Conservation (phyloP, 768 basidiomycete species). For the Trametopsis cervina region DNA sequence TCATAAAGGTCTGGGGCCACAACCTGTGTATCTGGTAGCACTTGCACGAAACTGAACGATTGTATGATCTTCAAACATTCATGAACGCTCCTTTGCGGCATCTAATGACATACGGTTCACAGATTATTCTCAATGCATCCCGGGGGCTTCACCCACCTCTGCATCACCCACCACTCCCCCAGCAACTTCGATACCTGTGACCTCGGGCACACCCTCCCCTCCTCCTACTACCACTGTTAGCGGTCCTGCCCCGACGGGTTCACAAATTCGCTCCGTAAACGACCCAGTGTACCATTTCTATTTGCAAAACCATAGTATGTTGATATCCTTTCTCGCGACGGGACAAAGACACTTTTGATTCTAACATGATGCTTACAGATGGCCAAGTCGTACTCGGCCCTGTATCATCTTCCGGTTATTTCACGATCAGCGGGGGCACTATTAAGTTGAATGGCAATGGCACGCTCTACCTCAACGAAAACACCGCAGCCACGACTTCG, state of each 20-base stretch:
- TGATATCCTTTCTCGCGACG: background rate
- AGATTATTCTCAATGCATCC: conserved; percentile 53
- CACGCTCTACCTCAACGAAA: conserved; percentile 42
- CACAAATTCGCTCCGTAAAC: conserved; percentile 46
- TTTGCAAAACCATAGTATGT: conserved; percentile 40
- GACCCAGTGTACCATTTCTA: conserved; percentile 53
- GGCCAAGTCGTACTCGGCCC: conserved; percentile 46
- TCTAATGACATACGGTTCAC: conserved; percentile 2
- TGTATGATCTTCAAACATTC: conserved; percentile 12
- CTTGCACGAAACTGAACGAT: conserved; percentile 18
- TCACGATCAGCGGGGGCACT: conserved; percentile 37
- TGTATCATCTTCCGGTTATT: conserved; percentile 41
- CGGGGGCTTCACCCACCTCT: conserved; percentile 24
- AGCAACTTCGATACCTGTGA: conserved; percentile 24
- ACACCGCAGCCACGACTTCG: conserved; percentile 34
- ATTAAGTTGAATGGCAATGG: conserved; percentile 40
- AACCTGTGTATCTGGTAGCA: conserved; percentile 16
- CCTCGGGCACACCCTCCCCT: conserved; percentile 25
- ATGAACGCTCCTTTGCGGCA: background rate
- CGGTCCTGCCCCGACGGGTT: conserved; percentile 26
- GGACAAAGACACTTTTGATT: background rate
- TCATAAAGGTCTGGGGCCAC: conserved; percentile 19
- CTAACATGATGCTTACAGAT: conserved; percentile 22
- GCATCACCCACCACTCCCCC: conserved; percentile 19
- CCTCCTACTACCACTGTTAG: conserved; percentile 26